Evolutionary conservation across 495 filamentous ascomycete genomes (phyloP).

Genomic region (Cairneyella variabilis): DNA sequence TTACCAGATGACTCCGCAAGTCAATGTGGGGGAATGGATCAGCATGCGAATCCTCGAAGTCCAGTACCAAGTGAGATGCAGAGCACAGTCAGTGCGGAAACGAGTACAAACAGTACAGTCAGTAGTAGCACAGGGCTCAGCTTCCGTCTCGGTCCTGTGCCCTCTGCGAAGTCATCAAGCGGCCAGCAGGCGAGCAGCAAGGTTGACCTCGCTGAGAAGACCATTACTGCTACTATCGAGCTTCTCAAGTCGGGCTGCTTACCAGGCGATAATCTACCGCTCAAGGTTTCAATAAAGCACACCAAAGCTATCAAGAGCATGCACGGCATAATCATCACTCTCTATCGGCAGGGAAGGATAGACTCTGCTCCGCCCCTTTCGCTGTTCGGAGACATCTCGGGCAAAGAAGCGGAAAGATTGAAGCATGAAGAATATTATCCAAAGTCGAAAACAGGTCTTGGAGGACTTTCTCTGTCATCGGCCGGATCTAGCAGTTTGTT

Average conservation of each 20-base stretch:
- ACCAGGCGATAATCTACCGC: constrained; percentile 74
- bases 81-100: constrained; percentile 46
- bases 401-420: constrained; percentile 53
- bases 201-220: constrained; percentile 41
- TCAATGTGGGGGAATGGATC: constrained; percentile 19
- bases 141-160: constrained; percentile 36
- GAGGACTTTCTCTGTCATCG: constrained; percentile 75
- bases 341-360: constrained; percentile 88
- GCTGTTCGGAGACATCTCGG: constrained; percentile 54
- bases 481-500: constrained; percentile 81
- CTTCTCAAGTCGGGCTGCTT: constrained; percentile 78
- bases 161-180: constrained; percentile 18
- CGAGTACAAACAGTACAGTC: constrained; percentile 57
- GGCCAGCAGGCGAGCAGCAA: constrained; percentile 19
- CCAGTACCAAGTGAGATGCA: constrained; percentile 54
- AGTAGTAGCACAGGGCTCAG: constrained; percentile 54
- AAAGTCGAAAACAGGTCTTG: constrained; percentile 64
- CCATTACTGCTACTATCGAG: constrained; percentile 84
- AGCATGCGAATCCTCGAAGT: constrained; percentile 33
- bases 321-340: constrained; percentile 86
- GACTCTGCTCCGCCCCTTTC: constrained; percentile 69
- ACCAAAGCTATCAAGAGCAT: constrained; percentile 82
- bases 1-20: constrained; percentile 25
- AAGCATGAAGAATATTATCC: constrained; percentile 85
- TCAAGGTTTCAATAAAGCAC: constrained; percentile 80